Base-by-base conservation (phyloP, 768 basidiomycete genomes). In the Porpolomopsis calyptriformis region DNA sequence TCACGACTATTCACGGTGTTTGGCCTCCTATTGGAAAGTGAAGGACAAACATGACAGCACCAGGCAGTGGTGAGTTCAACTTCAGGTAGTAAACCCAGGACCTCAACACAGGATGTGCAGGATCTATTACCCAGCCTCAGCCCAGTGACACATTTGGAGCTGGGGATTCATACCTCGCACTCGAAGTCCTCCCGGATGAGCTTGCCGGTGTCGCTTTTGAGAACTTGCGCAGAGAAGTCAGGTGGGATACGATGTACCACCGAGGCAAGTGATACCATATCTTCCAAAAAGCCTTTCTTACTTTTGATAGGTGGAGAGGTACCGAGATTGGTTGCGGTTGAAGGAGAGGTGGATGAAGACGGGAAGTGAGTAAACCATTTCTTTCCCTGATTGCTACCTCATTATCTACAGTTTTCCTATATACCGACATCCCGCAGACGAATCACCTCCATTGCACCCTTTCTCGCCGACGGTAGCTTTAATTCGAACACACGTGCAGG, bases 401-500 rank as follows among this genome's bases (percentile, higher is more conserved):
- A 8, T 29, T 37, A 37, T 29, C 31, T 4, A 26, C 16, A 85
- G 82, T 54, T 79, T 77, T 57, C 86, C 87, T 4, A 70, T 89
- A 43, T 90, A 89, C 60, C 78, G 87, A 26, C 85, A 88, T 58
- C 87, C 87, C 11, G 76, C 85, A 2, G 86, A 90, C 57, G 75
- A 80, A 53, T 83, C 83, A 0, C 86, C 86, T 22, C 72, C 76
- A 2, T 69, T 87, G 23, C 61, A 63, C 10, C 72, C 74, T 1
- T 88, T 86, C 64, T 77, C 83, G 3, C 73, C 77, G 0, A 85
- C 81, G 0, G 82, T 89, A 19, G 65, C 74, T 1, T 56, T 63
- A 19, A 87, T 90, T 51, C 80, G 78, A 4, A 64, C 71, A 26
- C 70, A 74, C 43, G 82, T 85, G 22, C 75, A 87, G 53, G 62